Conservation (phyloP, 179 eudicot species). For the Heliamphora pulchella region DNA sequence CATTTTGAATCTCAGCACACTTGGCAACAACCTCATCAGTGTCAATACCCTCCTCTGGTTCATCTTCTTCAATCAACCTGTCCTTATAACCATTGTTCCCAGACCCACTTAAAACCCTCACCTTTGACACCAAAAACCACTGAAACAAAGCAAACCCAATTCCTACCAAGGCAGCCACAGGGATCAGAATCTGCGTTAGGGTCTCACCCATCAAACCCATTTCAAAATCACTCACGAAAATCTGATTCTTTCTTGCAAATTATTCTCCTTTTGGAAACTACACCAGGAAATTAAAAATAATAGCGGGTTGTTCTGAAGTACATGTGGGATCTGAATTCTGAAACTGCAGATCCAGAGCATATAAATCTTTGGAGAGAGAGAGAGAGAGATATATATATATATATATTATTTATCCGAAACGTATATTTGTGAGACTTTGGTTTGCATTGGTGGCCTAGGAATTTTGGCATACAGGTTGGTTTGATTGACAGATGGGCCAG, state of each 20-base stretch:
- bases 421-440: neutral
- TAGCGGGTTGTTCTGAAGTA: neutral
- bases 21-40: conserved; percentile 23
- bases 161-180: conserved; percentile 28
- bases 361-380: neutral
- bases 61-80: conserved; percentile 31
- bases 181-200: conserved; percentile 27
- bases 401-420: neutral
- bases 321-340: too few relatives aligned
- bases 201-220: conserved; percentile 27
- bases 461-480: conserved; percentile 2
- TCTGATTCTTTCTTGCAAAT: neutral
- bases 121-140: conserved; percentile 34
- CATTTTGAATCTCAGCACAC: conserved; percentile 42
- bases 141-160: conserved; percentile 33
- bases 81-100: conserved; percentile 21
- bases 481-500: conserved; percentile 9
- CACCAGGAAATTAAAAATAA: neutral
- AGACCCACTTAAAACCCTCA: conserved; percentile 22
- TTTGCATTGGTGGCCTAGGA: conserved; percentile 11
- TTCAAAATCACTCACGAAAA: neutral
- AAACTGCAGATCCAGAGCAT: neutral
- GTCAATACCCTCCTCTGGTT: conserved; percentile 31
- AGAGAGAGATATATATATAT: neutral
- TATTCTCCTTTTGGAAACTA: neutral